A percentile compares a stretch with the other conserved stretches of the same genome.
Conservation (phyloP, 208 protist genomes). For the Herpetomonas muscarum region DNA sequence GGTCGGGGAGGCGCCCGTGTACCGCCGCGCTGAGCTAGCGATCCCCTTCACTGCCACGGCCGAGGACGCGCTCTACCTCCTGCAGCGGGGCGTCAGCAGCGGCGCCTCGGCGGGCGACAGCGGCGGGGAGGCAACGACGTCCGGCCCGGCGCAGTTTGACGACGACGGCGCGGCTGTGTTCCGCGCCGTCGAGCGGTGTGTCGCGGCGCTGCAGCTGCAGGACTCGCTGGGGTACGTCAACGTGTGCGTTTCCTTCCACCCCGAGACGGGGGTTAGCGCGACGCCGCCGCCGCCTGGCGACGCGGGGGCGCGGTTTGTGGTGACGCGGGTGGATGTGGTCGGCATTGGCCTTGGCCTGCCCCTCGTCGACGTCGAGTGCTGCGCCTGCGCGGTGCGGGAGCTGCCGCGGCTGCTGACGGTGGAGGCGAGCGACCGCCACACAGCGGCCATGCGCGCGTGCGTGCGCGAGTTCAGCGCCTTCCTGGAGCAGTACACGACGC, state of each 20-base stretch:
- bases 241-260: conserved; percentile 27
- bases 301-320: conserved; percentile 10
- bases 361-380: conserved; percentile 46
- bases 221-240: conserved; percentile 63
- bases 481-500: conserved; percentile 62
- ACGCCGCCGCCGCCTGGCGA: neutral
- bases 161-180: conserved; percentile 3
- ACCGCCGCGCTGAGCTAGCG: conserved; percentile 26
- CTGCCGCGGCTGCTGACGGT: conserved; percentile 43
- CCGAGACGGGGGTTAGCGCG: neutral
- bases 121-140: no score
- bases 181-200: conserved; percentile 13
- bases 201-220: conserved; percentile 39
- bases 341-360: conserved; percentile 64
- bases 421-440: conserved; percentile 48
- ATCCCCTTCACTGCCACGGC: conserved; percentile 40
- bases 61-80: conserved; percentile 5
- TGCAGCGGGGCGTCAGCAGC: no score
- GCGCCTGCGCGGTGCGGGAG: conserved; percentile 29
- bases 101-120: no score
- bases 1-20: conserved; percentile 9
- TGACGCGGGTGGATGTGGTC: conserved; percentile 33
- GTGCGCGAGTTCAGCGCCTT: conserved; percentile 60
- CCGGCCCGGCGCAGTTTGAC: no score
- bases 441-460: conserved; percentile 55